These are phyloP conservation scores for Fibroporia radiculosa DNA, from an alignment of 768 basidiomycete genomes.

Conservation along the genomic window DNA sequence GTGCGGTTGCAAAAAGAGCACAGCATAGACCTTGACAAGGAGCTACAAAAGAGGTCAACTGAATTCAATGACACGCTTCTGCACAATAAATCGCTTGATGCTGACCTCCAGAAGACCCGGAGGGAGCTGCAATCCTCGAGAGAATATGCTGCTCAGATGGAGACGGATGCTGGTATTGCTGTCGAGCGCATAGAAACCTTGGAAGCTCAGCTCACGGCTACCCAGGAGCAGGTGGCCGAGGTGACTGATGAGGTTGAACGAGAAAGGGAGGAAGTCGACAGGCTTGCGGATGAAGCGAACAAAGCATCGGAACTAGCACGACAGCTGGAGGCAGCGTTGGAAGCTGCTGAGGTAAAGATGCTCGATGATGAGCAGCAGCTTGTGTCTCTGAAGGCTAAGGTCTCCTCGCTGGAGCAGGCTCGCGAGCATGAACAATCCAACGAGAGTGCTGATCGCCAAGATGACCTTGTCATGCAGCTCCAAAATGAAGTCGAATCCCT, in stretches of 20 bases:
- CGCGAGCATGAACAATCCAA: slow-evolving; percentile 17
- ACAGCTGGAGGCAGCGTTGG: slow-evolving; percentile 72
- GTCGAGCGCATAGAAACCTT: slow-evolving; percentile 46
- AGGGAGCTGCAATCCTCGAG: slow-evolving; percentile 35
- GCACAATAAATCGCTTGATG: slow-evolving; percentile 17
- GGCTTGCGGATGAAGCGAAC: slow-evolving; percentile 44
- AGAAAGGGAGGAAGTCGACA: slow-evolving; percentile 39
- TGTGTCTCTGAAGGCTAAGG: slow-evolving; percentile 40
- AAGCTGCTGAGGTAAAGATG: slow-evolving; percentile 69
- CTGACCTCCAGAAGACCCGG: slow-evolving; percentile 31
- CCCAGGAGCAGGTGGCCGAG: slow-evolving; percentile 37
- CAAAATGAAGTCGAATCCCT: slow-evolving; percentile 50
- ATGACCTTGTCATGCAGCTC: slow-evolving; percentile 33
- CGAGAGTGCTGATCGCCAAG: slow-evolving; percentile 19
- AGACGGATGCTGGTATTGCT: slow-evolving; percentile 48
- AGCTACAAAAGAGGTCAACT: slow-evolving; percentile 27
- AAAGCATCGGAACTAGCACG: slow-evolving; percentile 47
- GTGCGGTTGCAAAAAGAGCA: slow-evolving; percentile 45
- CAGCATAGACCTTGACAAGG: slow-evolving; percentile 29
- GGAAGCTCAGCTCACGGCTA: slow-evolving; percentile 44
- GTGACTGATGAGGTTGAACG: slow-evolving; percentile 40
- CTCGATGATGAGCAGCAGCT: slow-evolving; percentile 48
- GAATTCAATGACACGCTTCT: slow-evolving; percentile 18
- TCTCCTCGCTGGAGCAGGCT: slow-evolving; percentile 53
- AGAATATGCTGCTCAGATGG: slow-evolving; percentile 48